phyloP scores from a whole-genome alignment of 2,329 filamentous ascomycete genomes.

The Colletotrichum costaricense region DNA sequence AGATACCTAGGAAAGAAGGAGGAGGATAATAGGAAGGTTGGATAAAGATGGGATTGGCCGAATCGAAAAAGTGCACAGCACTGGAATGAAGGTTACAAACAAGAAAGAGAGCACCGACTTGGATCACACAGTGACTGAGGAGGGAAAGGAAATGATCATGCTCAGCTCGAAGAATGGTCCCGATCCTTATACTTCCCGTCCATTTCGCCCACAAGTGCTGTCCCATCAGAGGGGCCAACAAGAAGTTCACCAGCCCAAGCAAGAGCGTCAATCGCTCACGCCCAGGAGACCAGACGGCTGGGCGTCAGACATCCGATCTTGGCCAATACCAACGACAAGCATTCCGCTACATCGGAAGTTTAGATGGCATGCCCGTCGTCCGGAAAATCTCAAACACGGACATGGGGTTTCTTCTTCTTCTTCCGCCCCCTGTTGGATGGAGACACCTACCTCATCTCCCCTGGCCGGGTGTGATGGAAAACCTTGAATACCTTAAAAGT shows the following conservation, averaged over 20 bases:
- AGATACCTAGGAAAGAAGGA: background rate
- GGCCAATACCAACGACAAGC: slow-evolving; percentile 9
- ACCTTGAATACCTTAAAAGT: background rate
- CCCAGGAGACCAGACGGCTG: background rate
- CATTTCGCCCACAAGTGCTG: background rate
- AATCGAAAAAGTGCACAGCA: slow-evolving; percentile 7
- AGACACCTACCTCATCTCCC: background rate
- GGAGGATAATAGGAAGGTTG: background rate
- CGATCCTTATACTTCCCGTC: background rate
- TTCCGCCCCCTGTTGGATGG: background rate
- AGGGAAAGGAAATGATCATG: background rate
- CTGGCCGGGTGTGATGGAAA: background rate
- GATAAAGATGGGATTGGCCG: background rate
- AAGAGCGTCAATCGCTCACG: background rate
- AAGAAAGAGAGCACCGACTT: background rate
- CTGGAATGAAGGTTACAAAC: background rate
- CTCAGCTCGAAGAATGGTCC: background rate
- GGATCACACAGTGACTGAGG: background rate
- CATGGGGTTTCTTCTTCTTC: background rate
- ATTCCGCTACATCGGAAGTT: slow-evolving; percentile 22
- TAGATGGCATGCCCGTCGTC: slow-evolving; percentile 15
- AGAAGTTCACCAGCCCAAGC: background rate
- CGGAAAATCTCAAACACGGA: background rate
- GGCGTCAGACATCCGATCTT: background rate
- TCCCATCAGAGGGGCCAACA: background rate